A percentile compares a stretch with the other conserved stretches of the same genome.
phyloP scores from a whole-genome alignment of 2,329 filamentous ascomycete genomes.

The Fusarium odoratissimum region DNA sequence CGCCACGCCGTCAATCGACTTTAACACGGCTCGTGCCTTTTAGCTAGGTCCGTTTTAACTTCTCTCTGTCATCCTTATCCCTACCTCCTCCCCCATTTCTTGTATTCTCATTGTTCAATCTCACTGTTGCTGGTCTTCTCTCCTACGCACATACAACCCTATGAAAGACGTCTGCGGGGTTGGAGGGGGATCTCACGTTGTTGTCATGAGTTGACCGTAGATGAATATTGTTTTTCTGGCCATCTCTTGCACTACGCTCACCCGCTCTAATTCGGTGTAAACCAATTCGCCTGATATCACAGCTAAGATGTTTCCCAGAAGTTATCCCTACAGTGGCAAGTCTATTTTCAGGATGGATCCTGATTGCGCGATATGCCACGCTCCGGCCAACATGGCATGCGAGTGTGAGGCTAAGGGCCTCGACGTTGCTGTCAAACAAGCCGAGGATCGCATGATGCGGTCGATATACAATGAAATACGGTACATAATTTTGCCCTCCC shows the following conservation, averaged over 20 bases:
- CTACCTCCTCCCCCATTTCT: slow-evolving; percentile 35
- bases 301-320: slow-evolving; percentile 66
- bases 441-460: slow-evolving; percentile 73
- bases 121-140: slow-evolving; percentile 32
- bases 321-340: slow-evolving; percentile 58
- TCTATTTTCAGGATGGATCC: slow-evolving; percentile 73
- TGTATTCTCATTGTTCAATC: slow-evolving; percentile 31
- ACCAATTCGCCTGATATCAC: slow-evolving; percentile 34
- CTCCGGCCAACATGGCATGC: slow-evolving; percentile 68
- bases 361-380: slow-evolving; percentile 74
- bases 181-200: slow-evolving; percentile 43
- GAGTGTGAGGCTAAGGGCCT: slow-evolving; percentile 75
- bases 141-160: slow-evolving; percentile 35
- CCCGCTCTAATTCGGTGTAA: slow-evolving; percentile 23
- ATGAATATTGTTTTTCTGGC: slow-evolving; percentile 38
- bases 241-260: slow-evolving; percentile 20
- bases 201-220: slow-evolving; percentile 44
- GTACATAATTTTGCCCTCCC: slow-evolving; percentile 54
- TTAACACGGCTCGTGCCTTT: slow-evolving; percentile 36
- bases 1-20: slow-evolving; percentile 43
- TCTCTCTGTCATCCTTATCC: slow-evolving; percentile 31
- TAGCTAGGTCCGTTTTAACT: slow-evolving; percentile 48
- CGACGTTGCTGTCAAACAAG: slow-evolving; percentile 71
- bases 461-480: slow-evolving; percentile 71
- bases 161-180: slow-evolving; percentile 47